Evolutionary conservation across 2,329 filamentous ascomycete genomes (phyloP).

Genomic region (Diaporthe australafricana): DNA sequence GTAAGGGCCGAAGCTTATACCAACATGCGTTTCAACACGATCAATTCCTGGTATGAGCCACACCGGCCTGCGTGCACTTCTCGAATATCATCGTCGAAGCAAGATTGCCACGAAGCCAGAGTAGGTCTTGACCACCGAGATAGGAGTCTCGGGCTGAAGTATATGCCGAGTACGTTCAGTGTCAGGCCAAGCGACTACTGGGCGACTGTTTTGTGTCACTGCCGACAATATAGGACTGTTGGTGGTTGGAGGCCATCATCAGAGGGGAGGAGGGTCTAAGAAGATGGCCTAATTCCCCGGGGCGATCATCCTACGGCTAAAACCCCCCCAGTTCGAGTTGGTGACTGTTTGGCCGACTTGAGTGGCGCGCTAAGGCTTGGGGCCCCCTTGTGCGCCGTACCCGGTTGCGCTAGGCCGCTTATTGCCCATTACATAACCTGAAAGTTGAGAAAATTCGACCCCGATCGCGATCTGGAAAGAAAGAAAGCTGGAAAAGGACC

Average conservation of each 20-base stretch:
- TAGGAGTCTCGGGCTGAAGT: neutral
- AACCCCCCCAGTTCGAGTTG: neutral
- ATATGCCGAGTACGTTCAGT: neutral
- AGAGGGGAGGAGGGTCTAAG: too few species aligned
- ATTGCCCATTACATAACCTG: neutral
- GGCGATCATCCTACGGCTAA: too few species aligned
- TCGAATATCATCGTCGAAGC: neutral
- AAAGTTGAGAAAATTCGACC: conserved; percentile 14
- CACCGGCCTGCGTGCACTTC: neutral
- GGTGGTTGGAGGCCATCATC: too few species aligned
- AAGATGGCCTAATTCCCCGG: too few species aligned
- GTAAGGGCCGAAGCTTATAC: neutral
- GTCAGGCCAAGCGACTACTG: fast-evolving
- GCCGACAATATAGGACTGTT: too few species aligned
- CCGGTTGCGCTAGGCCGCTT: neutral
- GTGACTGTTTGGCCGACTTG: conserved; percentile 7
- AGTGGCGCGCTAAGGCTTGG: conserved; percentile 15
- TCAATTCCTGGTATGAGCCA: neutral
- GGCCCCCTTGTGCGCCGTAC: neutral
- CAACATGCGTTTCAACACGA: conserved; percentile 18
- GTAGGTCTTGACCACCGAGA: neutral
- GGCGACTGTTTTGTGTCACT: too few species aligned
- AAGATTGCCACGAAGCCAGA: neutral
- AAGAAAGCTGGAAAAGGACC: conserved; percentile 3
- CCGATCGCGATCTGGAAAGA: neutral